Percentiles rank a stretch among this genome's conserved stretches.
Evolutionary conservation across 371 early-diverging fungal genomes (phyloP).

Genomic region (Basidiobolus meristosporus): DNA sequence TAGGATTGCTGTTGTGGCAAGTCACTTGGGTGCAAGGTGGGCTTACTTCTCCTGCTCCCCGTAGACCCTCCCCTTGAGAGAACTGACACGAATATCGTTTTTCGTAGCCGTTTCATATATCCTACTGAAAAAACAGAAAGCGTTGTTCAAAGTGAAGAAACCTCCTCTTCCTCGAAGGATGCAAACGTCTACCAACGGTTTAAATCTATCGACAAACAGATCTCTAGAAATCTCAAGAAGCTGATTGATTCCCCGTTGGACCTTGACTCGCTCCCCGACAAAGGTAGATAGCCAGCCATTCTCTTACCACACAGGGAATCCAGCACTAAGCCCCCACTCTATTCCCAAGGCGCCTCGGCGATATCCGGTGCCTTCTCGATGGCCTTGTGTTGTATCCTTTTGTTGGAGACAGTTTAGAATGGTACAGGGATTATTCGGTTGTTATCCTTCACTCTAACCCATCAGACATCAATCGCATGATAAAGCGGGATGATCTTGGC

Average conservation of each 20-base stretch:
- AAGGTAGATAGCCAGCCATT: constrained; percentile 1
- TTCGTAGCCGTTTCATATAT: no score
- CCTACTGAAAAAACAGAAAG: no score
- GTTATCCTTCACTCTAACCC: neutral
- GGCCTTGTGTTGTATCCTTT: constrained; percentile 27
- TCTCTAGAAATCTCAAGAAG: constrained; percentile 16
- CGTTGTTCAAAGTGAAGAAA: no score
- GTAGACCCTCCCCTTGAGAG: no score
- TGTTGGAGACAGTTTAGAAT: neutral
- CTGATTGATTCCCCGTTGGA: constrained; percentile 10
- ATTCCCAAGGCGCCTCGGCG: constrained; percentile 14
- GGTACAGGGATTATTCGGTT: constrained; percentile 4
- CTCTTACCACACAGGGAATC: no score
- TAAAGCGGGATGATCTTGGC: constrained; percentile 26
- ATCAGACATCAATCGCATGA: constrained; percentile 42
- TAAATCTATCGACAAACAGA: constrained; percentile 19
- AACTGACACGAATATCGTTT: no score
- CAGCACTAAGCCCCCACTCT: neutral
- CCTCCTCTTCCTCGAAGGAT: constrained; percentile 4
- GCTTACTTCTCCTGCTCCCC: no score
- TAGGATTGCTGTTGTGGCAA: constrained; percentile 56
- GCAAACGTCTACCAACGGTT: constrained; percentile 34
- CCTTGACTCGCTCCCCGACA: constrained; percentile 5
- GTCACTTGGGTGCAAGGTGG: constrained; percentile 12
- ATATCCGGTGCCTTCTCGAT: constrained; percentile 34